Evolutionary conservation across 306 rosid species (phyloP).

Genomic region (Sophora flavescens): DNA sequence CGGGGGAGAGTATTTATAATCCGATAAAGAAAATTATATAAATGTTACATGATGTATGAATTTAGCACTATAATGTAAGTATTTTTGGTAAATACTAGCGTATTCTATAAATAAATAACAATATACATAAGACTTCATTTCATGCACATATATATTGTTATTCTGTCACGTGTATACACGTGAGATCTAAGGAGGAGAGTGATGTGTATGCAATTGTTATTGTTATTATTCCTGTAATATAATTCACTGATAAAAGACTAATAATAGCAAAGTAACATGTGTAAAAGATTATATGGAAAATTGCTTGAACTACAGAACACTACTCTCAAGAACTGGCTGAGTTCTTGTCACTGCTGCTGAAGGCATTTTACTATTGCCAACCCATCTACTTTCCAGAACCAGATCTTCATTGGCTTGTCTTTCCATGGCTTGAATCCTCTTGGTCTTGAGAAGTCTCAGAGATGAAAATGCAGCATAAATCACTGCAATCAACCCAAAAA

Average conservation of each 20-base stretch:
- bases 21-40: not conserved
- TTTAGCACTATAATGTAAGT: not conserved
- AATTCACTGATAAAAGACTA: slow-evolving; percentile 6
- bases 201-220: not conserved
- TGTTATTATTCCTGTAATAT: slow-evolving; percentile 33
- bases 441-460: slow-evolving; percentile 55
- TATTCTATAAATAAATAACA: not conserved
- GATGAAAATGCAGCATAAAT: slow-evolving; percentile 60
- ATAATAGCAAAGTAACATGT: not conserved
- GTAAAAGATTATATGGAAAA: slow-evolving; percentile 7
- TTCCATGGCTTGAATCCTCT: slow-evolving; percentile 75
- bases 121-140: too few species aligned
- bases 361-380: slow-evolving; percentile 79
- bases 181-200: not conserved
- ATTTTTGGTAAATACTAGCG: not conserved
- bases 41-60: too few species aligned
- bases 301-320: slow-evolving; percentile 42
- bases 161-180: not conserved
- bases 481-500: slow-evolving; percentile 46
- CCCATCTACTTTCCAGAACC: slow-evolving; percentile 79
- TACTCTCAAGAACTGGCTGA: slow-evolving; percentile 69
- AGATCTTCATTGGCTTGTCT: slow-evolving; percentile 73
- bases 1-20: not conserved
- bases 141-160: too few species aligned
- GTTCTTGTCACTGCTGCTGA: slow-evolving; percentile 81